Evolutionary conservation across 257 asterid species (phyloP).

Genomic region (Linaria vulgaris): DNA sequence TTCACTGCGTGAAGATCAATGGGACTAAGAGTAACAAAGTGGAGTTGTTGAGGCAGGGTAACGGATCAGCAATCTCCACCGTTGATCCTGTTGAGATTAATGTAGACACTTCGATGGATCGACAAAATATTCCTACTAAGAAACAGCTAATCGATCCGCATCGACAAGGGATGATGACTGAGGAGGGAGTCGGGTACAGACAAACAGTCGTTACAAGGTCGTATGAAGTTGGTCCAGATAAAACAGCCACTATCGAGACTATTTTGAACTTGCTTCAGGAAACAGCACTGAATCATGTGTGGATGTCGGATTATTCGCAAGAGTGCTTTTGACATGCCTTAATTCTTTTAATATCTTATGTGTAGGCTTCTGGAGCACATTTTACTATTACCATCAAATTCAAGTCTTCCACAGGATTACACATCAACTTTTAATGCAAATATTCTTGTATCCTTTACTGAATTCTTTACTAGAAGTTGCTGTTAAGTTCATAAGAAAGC

Average conservation of each 20-base stretch:
- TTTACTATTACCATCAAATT: constrained; percentile 70
- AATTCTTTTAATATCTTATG: constrained; percentile 25
- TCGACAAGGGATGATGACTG: constrained; percentile 58
- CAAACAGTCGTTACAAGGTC: constrained; percentile 56
- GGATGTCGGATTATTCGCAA: constrained; percentile 49
- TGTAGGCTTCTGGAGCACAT: constrained; percentile 78
- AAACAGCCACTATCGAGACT: constrained; percentile 56
- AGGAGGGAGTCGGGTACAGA: constrained; percentile 55
- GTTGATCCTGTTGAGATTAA: constrained; percentile 26
- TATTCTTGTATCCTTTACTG: constrained; percentile 69
- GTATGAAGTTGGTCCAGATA: constrained; percentile 66
- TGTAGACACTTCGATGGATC: constrained; percentile 30
- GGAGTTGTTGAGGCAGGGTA: constrained; percentile 34
- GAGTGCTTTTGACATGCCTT: constrained; percentile 20
- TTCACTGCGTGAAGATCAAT: constrained; percentile 45
- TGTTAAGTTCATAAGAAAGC: constrained; percentile 1
- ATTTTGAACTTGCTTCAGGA: constrained; percentile 64
- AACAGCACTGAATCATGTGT: constrained; percentile 63
- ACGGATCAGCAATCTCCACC: constrained; percentile 29
- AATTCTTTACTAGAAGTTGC: constrained; percentile 12
- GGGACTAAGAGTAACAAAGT: constrained; percentile 39
- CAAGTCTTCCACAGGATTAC: constrained; percentile 63
- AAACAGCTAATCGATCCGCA: constrained; percentile 68
- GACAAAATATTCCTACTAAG: constrained; percentile 85
- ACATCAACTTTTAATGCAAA: constrained; percentile 64